Evolutionary conservation across 495 filamentous ascomycete species (phyloP).

Genomic region (Daldinia loculata): DNA sequence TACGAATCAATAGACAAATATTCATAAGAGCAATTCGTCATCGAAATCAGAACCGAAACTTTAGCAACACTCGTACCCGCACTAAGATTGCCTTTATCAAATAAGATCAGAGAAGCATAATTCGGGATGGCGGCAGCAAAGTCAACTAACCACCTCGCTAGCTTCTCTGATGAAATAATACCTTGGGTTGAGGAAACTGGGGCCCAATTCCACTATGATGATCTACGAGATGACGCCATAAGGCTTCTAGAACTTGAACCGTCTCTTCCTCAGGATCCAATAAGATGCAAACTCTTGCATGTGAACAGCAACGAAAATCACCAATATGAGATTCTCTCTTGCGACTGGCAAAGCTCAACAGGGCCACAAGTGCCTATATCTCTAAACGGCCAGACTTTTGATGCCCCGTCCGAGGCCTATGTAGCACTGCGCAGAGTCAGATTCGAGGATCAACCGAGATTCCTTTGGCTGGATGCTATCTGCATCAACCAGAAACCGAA

Average conservation of each 20-base stretch:
- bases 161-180: conserved; percentile 3
- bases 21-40: neutral
- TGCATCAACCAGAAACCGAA: conserved; percentile 21
- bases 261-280: conserved; percentile 17
- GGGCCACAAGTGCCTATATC: conserved; percentile 18
- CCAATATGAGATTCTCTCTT: conserved; percentile 28
- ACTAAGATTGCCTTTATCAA: neutral
- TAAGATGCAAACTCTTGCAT: conserved; percentile 24
- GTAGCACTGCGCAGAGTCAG: conserved; percentile 18
- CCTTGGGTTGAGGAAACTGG: conserved; percentile 25
- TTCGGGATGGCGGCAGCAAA: conserved; percentile 5
- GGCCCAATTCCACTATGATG: conserved; percentile 14
- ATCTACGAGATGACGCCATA: conserved; percentile 4
- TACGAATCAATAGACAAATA: neutral
- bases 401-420: conserved; percentile 12
- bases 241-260: conserved; percentile 29
- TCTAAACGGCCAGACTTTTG: conserved; percentile 21
- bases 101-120: neutral
- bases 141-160: neutral
- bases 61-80: neutral
- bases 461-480: conserved; percentile 27
- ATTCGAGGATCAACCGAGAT: neutral
- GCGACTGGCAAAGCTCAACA: conserved; percentile 16
- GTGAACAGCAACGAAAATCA: neutral
- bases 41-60: neutral